Conservation (phyloP, 257 asterid species). For the Ophiorrhiza pumila region DNA sequence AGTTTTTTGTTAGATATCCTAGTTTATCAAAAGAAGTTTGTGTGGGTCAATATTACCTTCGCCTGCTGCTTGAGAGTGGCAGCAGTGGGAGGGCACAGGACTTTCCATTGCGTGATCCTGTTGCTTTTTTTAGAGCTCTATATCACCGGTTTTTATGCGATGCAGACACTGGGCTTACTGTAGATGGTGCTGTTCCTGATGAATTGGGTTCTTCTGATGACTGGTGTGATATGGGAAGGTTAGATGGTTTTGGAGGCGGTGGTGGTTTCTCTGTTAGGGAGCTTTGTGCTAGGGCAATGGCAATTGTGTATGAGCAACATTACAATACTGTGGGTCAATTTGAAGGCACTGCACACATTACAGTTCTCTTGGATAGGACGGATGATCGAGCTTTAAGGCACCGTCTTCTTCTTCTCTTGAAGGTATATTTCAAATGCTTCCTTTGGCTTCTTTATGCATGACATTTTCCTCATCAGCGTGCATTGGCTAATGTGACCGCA, state of each 20-base stretch:
- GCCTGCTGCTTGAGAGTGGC: constrained; percentile 94
- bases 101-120: constrained; percentile 96
- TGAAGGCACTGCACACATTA: constrained; percentile 96
- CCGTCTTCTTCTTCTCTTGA: constrained; percentile 96
- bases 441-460: neutral
- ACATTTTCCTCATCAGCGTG: neutral
- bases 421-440: constrained; percentile 42
- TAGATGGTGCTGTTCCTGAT: constrained; percentile 96
- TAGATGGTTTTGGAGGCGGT: constrained; percentile 99
- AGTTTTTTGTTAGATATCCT: constrained; percentile 87
- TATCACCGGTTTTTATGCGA: constrained; percentile 94
- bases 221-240: constrained; percentile 99
- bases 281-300: constrained; percentile 99
- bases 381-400: constrained; percentile 96
- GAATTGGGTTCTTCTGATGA: constrained; percentile 97
- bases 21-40: constrained; percentile 98
- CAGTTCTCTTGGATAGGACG: constrained; percentile 94
- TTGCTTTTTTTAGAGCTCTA: constrained; percentile 94
- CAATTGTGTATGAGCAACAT: constrained; percentile 97
- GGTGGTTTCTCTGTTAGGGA: constrained; percentile 99
- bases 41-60: constrained; percentile 96
- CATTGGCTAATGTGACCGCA: neutral
- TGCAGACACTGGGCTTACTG: constrained; percentile 96
- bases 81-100: constrained; percentile 75
- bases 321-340: constrained; percentile 70